Conservation (phyloP, 208 protist species). For the Vickermania ingenoplastis region DNA sequence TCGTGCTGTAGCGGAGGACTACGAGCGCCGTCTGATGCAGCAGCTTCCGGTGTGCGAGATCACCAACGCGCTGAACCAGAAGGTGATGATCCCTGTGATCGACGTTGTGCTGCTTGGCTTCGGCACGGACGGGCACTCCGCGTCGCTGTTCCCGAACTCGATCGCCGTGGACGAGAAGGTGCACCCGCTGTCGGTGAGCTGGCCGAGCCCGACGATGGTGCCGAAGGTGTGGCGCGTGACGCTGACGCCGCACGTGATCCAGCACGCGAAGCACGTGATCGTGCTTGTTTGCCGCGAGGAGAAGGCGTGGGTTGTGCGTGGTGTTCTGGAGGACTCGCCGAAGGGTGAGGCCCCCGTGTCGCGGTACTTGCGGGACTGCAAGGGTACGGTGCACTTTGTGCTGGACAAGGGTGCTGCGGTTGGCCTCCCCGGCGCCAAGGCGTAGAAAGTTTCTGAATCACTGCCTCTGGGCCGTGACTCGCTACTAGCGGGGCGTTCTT, state of each 20-base stretch:
- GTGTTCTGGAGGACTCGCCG: constrained; percentile 22
- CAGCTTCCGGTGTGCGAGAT: constrained; percentile 8
- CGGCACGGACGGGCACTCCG: constrained; percentile 73
- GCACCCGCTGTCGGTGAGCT: constrained; percentile 33
- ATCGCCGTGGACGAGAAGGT: constrained; percentile 26
- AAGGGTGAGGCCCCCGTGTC: constrained; percentile 23
- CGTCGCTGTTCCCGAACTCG: constrained; percentile 71
- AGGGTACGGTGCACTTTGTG: constrained; percentile 47
- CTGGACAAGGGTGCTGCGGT: constrained; percentile 26
- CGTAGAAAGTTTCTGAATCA: too few relatives aligned
- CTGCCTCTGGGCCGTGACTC: too few relatives aligned
- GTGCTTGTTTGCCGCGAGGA: constrained; percentile 52
- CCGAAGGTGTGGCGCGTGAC: constrained; percentile 78
- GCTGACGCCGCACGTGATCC: constrained; percentile 50
- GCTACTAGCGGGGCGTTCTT: too few relatives aligned
- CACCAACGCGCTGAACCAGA: constrained; percentile 5
- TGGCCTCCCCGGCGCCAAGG: too few relatives aligned
- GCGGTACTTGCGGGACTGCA: constrained; percentile 58
- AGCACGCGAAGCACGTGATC: constrained; percentile 53
- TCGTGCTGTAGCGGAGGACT: constrained; percentile 23
- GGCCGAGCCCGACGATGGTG: constrained; percentile 62
- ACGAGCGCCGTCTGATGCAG: constrained; percentile 17
- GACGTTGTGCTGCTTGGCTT: constrained; percentile 78
- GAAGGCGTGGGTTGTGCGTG: constrained; percentile 64
- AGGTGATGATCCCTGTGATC: constrained; percentile 23